Base-by-base conservation (phyloP, 228 moss, liverwort and hornwort genomes). In the Sphagnum fallax region DNA sequence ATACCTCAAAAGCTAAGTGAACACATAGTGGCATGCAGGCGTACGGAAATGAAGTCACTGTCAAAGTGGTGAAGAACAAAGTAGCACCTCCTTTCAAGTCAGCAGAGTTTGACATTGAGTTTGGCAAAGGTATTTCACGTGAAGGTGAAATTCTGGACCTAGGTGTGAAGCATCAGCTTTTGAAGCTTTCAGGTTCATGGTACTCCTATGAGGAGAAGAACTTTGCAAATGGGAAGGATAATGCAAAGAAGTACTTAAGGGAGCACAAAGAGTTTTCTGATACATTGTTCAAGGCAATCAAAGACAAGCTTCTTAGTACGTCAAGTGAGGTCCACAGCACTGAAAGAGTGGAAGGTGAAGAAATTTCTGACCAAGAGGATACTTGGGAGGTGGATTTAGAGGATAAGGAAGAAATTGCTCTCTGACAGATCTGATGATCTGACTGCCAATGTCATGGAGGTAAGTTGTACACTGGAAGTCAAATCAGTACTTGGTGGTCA, bases 51-150 rank as follows among this genome's bases (percentile, higher is more conserved):
- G 67, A 77, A 53, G 74, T 89, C 51, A 57, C 83, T 53, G 89
- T 92, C 11, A 89, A 87, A 76, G 87, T 89, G 66, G 87, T 87
- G 65, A 88, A 89, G 76, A 89, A 89, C 70, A 89, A 92, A 76
- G 80, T 89, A 18, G 90, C 89, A 16, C 88, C 92, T 53, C 92
- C 92, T 7, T 89, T 92, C 50, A 77, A 83, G 71, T 85, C 89
- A 62, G 92, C 92, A 65, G 89, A 89, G 55, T 92, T 92, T 67
- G 87, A 92, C 70, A 82, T 92, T 53, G 92, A 89, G 61, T 92
- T 74, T 67, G 92, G 87, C 52, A 87, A 68, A 69, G 89, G 92
- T 4, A 89, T 92, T 60, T 89, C 92, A 68, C 81, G 87, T 64
- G 85, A 83, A 63, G 92, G 92, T 12, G 92, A 89, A 71, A 82